Evolutionary conservation across 768 basidiomycete species (phyloP).

Genomic region (Multifurca ochricompacta): DNA sequence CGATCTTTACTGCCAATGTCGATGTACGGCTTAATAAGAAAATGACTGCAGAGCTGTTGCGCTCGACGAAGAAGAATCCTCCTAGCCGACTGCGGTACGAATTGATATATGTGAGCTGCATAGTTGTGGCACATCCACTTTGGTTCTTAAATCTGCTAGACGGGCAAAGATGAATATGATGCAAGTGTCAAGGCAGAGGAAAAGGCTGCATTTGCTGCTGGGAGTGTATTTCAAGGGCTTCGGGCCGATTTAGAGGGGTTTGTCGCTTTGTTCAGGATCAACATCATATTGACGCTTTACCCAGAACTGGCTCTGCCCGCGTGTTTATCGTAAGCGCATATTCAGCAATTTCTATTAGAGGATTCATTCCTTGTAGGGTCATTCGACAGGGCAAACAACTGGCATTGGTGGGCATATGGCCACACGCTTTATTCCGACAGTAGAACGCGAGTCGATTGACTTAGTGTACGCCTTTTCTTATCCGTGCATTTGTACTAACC

Average conservation of each 20-base stretch:
- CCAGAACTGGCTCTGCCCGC: slow-evolving; percentile 56
- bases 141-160: slow-evolving; percentile 35
- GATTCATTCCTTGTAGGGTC: slow-evolving; percentile 45
- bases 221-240: slow-evolving; percentile 81
- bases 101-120: slow-evolving; percentile 67
- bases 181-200: slow-evolving; percentile 62
- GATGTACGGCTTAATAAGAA: slow-evolving; percentile 59
- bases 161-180: slow-evolving; percentile 75
- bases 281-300: neutral
- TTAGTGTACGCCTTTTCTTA: slow-evolving; percentile 49
- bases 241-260: slow-evolving; percentile 82
- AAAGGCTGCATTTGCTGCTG: slow-evolving; percentile 48
- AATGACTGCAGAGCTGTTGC: slow-evolving; percentile 61
- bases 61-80: slow-evolving; percentile 93
- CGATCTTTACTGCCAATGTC: slow-evolving; percentile 61
- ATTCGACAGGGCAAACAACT: slow-evolving; percentile 88
- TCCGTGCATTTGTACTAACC: neutral
- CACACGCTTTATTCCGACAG: slow-evolving; percentile 88
- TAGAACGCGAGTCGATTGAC: slow-evolving; percentile 91
- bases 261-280: slow-evolving; percentile 19
- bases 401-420: slow-evolving; percentile 66
- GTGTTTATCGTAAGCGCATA: slow-evolving; percentile 67
- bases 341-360: neutral
- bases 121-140: neutral
- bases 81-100: slow-evolving; percentile 68